Base-by-base conservation (phyloP, 2,329 filamentous ascomycete genomes). In the Phialophora verrucosa region DNA sequence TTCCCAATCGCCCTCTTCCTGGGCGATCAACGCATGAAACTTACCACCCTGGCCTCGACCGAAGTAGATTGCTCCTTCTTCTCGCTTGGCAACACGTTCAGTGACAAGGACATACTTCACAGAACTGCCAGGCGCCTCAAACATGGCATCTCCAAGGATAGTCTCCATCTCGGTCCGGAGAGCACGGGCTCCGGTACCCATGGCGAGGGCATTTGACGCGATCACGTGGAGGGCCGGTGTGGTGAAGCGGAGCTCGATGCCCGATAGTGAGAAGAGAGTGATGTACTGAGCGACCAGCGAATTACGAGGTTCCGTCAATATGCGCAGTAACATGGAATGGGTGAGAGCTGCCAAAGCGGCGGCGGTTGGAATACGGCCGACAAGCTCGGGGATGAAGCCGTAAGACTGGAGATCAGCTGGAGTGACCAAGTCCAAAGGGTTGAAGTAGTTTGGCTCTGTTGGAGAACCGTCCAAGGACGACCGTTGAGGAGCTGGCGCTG, bases 381-480 rank as follows among this genome's bases (percentile, higher is more conserved):
- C 90, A n/a, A 97, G 84, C 79, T 97, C 93, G 0, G 93, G 93
- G 62, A 97, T 97, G 75, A 97, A 92, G 14, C 93, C 94, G 74
- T 93, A 97, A 51, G 85, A 86, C 77, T 96, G 92, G 1, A 96
- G 82, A 73, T 96, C 91, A 11, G 86, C 83, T 1, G 92, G 90
- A 3, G 88, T 90, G 29, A 91, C 85, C 25, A 95, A 85, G 71
- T 94, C 91, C 1, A 95, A 82, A 12, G 83, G 80, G 69, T 87
- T 87, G 74, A 84, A 84, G 70, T 82, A 82, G 20, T 77, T 57
- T 80, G 85, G 76, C 58, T 80, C 78, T 7, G 62, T 53, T 4
- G 65, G 11, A 20, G 55, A 58, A 23, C 69, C 70, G 56, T 72
- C 70, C 12, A 63, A 8, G 7, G 64, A 62, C 66, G 76, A 70